Percentiles rank a stretch among this genome's conserved stretches.
Evolutionary conservation across 2,329 filamentous ascomycete species (phyloP).

Genomic region (Talaromyces sp.): DNA sequence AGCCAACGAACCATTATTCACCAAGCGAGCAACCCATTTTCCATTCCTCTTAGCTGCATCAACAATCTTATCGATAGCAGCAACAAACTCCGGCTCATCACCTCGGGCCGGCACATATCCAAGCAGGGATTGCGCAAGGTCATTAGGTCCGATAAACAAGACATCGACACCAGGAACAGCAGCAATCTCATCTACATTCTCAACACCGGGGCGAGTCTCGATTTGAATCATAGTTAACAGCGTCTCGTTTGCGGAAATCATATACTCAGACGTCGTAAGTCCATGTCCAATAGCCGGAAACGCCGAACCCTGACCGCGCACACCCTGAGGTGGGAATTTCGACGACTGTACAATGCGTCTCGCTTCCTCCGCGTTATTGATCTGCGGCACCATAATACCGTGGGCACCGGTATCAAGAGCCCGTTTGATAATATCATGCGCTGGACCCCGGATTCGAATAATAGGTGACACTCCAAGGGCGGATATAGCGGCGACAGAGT

Average conservation of each 20-base stretch:
- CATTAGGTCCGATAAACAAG: conserved; percentile 37
- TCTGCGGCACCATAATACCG: conserved; percentile 57
- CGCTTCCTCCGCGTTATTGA: conserved; percentile 56
- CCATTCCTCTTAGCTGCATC: conserved; percentile 60
- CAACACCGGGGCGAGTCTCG: conserved; percentile 42
- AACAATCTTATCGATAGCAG: conserved; percentile 59
- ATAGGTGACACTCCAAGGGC: conserved; percentile 44
- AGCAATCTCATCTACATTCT: conserved; percentile 29
- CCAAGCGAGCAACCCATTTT: conserved; percentile 62
- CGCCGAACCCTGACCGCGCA: conserved; percentile 56
- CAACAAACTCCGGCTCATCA: conserved; percentile 56
- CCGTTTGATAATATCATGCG: conserved; percentile 30
- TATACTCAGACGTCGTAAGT: conserved; percentile 47
- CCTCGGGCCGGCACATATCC: conserved; percentile 57
- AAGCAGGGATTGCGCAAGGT: conserved; percentile 52
- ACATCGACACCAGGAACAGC: conserved; percentile 41
- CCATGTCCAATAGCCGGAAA: conserved; percentile 48
- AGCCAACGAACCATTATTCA: conserved; percentile 45
- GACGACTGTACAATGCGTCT: conserved; percentile 51
- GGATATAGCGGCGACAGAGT: conserved; percentile 51
- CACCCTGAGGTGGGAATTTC: conserved; percentile 57
- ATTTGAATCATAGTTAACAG: conserved; percentile 52
- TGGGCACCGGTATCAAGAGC: conserved; percentile 61
- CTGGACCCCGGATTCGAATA: conserved; percentile 41
- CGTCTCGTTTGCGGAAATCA: conserved; percentile 54